Base-by-base conservation (phyloP, 768 basidiomycete species). In the Pilatotrama ljubarskyi region DNA sequence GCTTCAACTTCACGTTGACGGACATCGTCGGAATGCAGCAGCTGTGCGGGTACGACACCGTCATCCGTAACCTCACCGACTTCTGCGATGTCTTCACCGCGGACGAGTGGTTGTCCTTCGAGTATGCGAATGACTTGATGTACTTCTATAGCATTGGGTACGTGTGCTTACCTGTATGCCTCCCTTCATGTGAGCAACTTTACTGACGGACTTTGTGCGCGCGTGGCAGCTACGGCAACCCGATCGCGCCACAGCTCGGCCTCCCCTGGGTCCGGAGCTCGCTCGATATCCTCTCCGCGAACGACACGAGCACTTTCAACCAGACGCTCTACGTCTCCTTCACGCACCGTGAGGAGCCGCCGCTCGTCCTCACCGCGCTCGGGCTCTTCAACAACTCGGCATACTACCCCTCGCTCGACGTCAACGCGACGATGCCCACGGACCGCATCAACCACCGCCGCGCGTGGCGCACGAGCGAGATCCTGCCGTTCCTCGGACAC, bases 111-210 rank as follows among this genome's bases (percentile, higher is more conserved):
- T 49, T 66, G 4, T 60, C 47, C 9, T 66, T 66, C 29, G 65
- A 66, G 56, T 66, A 64, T 29, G 63, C 59, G 41, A 66, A 66
- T 36, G 65, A 64, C 48, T 44, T 66, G 20, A 62, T 59, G 62
- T 64, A 66, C 46, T 66, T 66, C 43, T 64, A 64, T 22, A 64
- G 62, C 44, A 58, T 66, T 24, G 65, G 62, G 64, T 66, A 51
- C 0, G 62, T 53, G 1, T 22, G 26, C 40, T 10, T 15, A 15
- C 46, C 44, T 20, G 13, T 3, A n/a, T n/a, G n/a, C n/a, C n/a
- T n/a, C n/a, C n/a, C n/a, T n/a, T n/a, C n/a, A n/a, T n/a, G n/a
- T n/a, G n/a, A n/a, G n/a, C n/a, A n/a, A n/a, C n/a, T n/a, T n/a
- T n/a, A n/a, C n/a, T n/a, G n/a, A n/a, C n/a, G n/a, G n/a, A n/a